A percentile compares a stretch with the other conserved stretches of the same genome.
phyloP scores from a whole-genome alignment of 257 asterid species.

The Nicotiana tomentosiformis region DNA sequence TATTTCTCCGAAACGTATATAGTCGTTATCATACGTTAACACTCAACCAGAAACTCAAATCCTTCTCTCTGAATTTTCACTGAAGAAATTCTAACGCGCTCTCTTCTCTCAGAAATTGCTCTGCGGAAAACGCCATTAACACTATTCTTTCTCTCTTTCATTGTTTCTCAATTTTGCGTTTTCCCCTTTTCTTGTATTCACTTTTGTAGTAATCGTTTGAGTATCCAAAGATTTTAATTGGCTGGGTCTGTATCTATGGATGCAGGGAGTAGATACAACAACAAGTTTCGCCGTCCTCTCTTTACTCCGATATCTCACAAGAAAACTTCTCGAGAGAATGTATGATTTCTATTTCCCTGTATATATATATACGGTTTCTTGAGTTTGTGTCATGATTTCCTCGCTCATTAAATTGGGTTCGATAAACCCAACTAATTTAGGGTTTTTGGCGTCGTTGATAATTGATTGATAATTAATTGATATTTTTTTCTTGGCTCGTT shows the following conservation, averaged over 20 bases:
- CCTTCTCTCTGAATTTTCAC: too few relatives aligned
- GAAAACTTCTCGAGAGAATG: neutral
- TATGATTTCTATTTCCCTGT: neutral
- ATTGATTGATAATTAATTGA: too few relatives aligned
- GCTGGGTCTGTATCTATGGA: neutral
- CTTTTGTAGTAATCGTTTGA: neutral
- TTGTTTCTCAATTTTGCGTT: neutral
- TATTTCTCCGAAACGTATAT: neutral
- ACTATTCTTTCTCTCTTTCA: neutral
- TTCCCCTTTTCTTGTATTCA: too few relatives aligned
- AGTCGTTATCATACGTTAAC: neutral
- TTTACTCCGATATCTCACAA: neutral
- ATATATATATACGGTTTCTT: neutral
- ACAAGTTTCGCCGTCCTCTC: neutral
- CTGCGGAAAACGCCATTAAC: neutral
- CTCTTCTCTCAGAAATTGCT: neutral
- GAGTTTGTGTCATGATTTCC: neutral
- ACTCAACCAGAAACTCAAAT: too few relatives aligned
- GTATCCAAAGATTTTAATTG: neutral
- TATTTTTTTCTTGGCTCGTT: neutral
- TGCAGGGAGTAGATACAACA: constrained; percentile 2
- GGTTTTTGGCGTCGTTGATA: too few relatives aligned
- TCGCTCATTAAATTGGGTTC: too few relatives aligned
- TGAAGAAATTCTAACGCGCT: neutral
- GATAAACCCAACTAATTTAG: too few relatives aligned